Evolutionary conservation across 805 yeast species (phyloP), one percentile per base, ranked within the genome.

Genomic region (Candida argentea): DNA sequence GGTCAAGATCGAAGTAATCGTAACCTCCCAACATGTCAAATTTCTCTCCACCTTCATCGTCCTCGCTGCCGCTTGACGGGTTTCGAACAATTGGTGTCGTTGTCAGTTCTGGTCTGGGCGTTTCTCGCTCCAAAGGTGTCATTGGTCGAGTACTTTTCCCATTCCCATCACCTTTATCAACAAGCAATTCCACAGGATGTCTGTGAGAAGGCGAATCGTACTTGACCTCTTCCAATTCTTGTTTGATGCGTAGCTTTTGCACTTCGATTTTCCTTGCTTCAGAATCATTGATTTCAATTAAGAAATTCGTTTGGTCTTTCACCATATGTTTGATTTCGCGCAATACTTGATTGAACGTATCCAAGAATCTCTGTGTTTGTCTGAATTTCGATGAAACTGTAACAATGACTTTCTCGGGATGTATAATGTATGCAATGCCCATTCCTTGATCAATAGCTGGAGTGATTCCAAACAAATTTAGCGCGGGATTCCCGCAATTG

Each of bases 401-500:
- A 6, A 86, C 69, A 2, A 86, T 72, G 16, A 86, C 72, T 13
- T 84, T 74, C 44, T 84, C 82, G 24, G 65, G 72, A 50, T 87
- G 85, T 40, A 86, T 79, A 40, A 86, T 83, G 50, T 86, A 86
- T 4, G 94, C 95, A 20, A 86, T 69, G n/a, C 95, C 95, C 52
- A 79, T 85, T 3, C 96, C 96, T 45, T 83, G 87, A 26, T 85
- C 79, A 9, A 80, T 66, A 2, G 85, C 87, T 3, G 96, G 95
- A 3, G 95, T 93, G 46, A 86, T 86, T 0, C 96, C 96, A 59
- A 86, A 86, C 27, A 79, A 63, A 37, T 80, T 76, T 32, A 86
- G 62, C 2, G 94, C 80, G 5, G 94, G 94, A 49, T 86, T 86
- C 21, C 95, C 95, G 58, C 96, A 86, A 52, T 86, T 86, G 11